phyloP scores from a whole-genome alignment of 768 basidiomycete genomes.

The Phanerochaete sordida region DNA sequence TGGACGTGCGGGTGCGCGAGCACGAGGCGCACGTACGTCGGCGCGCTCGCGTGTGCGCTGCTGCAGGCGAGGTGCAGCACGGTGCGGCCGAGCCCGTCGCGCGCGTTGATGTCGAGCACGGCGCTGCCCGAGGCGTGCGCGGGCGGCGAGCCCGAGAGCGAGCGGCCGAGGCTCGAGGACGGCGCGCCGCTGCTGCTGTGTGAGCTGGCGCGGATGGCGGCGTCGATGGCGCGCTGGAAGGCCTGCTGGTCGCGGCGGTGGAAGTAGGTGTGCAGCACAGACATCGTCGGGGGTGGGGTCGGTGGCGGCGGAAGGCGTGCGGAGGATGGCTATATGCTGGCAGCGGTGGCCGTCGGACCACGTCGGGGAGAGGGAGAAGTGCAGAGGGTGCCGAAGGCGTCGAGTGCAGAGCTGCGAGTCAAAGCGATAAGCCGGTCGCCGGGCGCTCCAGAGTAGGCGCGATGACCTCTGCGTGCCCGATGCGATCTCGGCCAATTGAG shows the following conservation, averaged over 20 bases:
- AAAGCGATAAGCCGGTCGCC: neutral
- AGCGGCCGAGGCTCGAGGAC: conserved; percentile 47
- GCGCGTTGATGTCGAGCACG: conserved; percentile 61
- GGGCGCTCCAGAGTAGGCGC: too few relatives aligned
- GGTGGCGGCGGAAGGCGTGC: neutral
- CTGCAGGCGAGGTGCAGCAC: conserved; percentile 81
- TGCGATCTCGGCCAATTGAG: neutral
- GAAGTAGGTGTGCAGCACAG: conserved; percentile 77
- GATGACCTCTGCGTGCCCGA: neutral
- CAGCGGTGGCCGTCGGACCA: neutral
- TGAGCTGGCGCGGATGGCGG: conserved; percentile 32
- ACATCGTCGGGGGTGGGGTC: conserved; percentile 42
- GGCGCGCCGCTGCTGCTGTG: conserved; percentile 26
- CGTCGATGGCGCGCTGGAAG: conserved; percentile 73
- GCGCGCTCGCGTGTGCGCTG: conserved; percentile 51
- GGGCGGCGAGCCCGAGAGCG: conserved; percentile 49
- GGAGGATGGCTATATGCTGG: too few relatives aligned
- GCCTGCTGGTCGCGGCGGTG: conserved; percentile 66
- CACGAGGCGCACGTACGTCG: conserved; percentile 77
- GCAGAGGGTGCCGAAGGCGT: neutral
- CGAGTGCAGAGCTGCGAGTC: neutral
- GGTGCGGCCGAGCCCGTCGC: conserved; percentile 70
- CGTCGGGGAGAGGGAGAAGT: neutral
- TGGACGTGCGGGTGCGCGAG: conserved; percentile 73
- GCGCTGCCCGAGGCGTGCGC: conserved; percentile 15